phyloP scores from a whole-genome alignment of 345 rosid genomes.

The Crucihimalaya himalaica region DNA sequence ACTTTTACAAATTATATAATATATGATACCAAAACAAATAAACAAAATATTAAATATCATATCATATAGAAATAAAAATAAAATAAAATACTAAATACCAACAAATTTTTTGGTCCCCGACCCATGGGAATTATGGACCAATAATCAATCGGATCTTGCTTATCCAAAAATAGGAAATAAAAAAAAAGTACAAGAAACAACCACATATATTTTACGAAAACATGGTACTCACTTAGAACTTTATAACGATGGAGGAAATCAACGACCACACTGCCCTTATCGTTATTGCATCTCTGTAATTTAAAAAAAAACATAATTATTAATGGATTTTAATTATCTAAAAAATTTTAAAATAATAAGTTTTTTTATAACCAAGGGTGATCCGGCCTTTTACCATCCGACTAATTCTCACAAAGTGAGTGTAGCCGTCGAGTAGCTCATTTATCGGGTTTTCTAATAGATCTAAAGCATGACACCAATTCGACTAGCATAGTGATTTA shows the following conservation, averaged over 20 bases:
- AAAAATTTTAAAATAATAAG: no score
- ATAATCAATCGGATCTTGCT: neutral
- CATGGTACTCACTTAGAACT: neutral
- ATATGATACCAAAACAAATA: no score
- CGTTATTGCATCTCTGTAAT: neutral
- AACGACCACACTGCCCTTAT: neutral
- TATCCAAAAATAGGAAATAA: neutral
- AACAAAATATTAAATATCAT: neutral
- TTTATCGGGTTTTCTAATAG: no score
- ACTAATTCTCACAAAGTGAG: no score
- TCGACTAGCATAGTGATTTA: no score
- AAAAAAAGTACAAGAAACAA: neutral
- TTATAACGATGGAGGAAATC: neutral
- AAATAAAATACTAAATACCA: neutral
- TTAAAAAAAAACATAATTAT: neutral
- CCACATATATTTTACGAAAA: neutral
- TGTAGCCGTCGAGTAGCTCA: no score
- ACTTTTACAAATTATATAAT: no score
- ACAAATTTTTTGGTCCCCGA: neutral
- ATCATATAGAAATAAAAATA: neutral
- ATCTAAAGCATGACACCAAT: no score
- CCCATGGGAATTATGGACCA: neutral
- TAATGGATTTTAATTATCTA: neutral
- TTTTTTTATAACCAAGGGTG: no score
- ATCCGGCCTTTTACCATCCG: no score